phyloP scores from a whole-genome alignment of 1,139 yeast genomes.

The Protomyces pachydermus region DNA sequence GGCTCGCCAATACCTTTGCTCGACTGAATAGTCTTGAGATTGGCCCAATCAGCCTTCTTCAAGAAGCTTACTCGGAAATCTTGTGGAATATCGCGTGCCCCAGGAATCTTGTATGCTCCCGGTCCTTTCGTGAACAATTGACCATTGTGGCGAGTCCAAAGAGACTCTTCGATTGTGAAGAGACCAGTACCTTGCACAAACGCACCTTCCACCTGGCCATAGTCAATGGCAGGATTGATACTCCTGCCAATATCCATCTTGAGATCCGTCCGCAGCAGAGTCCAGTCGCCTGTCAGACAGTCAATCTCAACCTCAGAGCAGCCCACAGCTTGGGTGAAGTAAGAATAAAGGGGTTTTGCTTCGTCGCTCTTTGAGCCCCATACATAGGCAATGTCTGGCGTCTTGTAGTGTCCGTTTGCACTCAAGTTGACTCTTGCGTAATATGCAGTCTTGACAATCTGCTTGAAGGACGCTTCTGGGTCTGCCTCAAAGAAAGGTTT shows the following conservation, averaged over 20 bases:
- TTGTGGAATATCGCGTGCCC: slow-evolving; percentile 47
- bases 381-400: slow-evolving; percentile 47
- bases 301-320: slow-evolving; percentile 45
- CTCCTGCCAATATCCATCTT: slow-evolving; percentile 49
- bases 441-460: slow-evolving; percentile 44
- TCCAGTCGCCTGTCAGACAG: slow-evolving; percentile 48
- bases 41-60: slow-evolving; percentile 43
- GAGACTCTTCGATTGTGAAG: slow-evolving; percentile 47
- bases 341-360: slow-evolving; percentile 46
- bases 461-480: slow-evolving; percentile 41
- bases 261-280: slow-evolving; percentile 43
- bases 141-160: slow-evolving; percentile 45
- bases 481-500: slow-evolving; percentile 42
- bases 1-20: slow-evolving; percentile 50
- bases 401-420: slow-evolving; percentile 49
- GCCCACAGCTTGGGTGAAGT: slow-evolving; percentile 47
- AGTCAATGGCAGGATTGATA: slow-evolving; percentile 47
- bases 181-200: slow-evolving; percentile 49
- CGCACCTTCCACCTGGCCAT: slow-evolving; percentile 50
- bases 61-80: slow-evolving; percentile 43
- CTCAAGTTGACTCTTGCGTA: slow-evolving; percentile 45
- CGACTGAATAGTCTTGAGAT: slow-evolving; percentile 44
- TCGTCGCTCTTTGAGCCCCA: slow-evolving; percentile 41
- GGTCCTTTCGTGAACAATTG: slow-evolving; percentile 47
- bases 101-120: slow-evolving; percentile 49